phyloP scores from a whole-genome alignment of 768 basidiomycete species.

The Gymnopilus dilepis region DNA sequence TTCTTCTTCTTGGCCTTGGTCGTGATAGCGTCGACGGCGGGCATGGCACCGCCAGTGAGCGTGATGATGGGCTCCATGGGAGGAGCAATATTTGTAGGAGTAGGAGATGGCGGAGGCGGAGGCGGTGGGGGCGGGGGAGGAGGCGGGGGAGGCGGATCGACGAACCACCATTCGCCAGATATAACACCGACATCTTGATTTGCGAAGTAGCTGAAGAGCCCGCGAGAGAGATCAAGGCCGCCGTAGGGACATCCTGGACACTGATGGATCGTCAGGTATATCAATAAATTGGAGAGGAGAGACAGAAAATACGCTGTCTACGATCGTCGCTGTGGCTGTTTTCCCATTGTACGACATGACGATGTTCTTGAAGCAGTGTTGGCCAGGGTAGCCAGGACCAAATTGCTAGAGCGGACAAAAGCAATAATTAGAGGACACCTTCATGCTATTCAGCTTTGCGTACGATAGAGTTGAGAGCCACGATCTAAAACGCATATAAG shows the following conservation, averaged over 20 bases:
- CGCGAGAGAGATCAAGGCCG: slow-evolving; percentile 70
- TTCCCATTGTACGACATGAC: slow-evolving; percentile 66
- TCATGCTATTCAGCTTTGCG: slow-evolving; percentile 18
- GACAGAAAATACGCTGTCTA: slow-evolving; percentile 56
- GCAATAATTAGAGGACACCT: slow-evolving; percentile 6
- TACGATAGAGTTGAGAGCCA: slow-evolving; percentile 32
- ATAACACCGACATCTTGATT: slow-evolving; percentile 53
- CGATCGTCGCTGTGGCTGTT: slow-evolving; percentile 59
- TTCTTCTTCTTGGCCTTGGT: slow-evolving; percentile 5
- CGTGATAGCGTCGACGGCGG: slow-evolving; percentile 8
- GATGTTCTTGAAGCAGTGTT: slow-evolving; percentile 60
- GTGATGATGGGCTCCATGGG: background rate
- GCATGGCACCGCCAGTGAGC: slow-evolving; percentile 4
- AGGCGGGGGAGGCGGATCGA: slow-evolving; percentile 32
- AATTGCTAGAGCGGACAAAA: slow-evolving; percentile 51
- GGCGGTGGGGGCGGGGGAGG: slow-evolving; percentile 1
- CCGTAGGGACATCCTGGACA: slow-evolving; percentile 72
- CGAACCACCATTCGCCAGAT: slow-evolving; percentile 64
- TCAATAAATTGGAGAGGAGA: background rate
- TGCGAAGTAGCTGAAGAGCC: slow-evolving; percentile 71
- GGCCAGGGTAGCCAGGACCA: slow-evolving; percentile 36
- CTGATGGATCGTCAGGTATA: slow-evolving; percentile 34
- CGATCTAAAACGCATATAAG: slow-evolving; percentile 27
- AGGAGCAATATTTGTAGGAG: slow-evolving; percentile 53
- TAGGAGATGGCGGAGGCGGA: background rate